phyloP scores from a whole-genome alignment of 495 filamentous ascomycete genomes.

The Trichoderma erinaceum region DNA sequence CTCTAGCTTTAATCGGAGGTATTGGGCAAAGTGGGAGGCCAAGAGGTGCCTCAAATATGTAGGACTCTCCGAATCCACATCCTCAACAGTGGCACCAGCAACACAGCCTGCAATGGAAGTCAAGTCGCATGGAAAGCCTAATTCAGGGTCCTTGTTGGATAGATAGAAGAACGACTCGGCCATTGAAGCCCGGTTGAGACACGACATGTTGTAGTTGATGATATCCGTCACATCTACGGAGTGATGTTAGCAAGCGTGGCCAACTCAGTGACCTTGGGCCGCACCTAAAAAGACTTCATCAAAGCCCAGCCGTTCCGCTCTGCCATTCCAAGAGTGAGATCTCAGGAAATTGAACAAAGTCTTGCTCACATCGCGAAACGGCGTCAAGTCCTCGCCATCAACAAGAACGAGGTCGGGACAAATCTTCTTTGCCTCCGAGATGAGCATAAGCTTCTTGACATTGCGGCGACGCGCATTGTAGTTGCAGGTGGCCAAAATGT shows the following conservation, averaged over 20 bases:
- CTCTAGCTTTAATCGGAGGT: slow-evolving; percentile 66
- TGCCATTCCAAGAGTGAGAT: slow-evolving; percentile 64
- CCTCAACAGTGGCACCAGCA: slow-evolving; percentile 9
- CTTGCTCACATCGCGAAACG: slow-evolving; percentile 81
- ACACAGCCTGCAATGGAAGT: slow-evolving; percentile 41
- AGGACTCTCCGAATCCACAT: slow-evolving; percentile 20
- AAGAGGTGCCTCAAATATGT: slow-evolving; percentile 54
- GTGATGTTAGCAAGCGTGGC: slow-evolving; percentile 26
- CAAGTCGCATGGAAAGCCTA: slow-evolving; percentile 74
- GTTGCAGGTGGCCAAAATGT: slow-evolving; percentile 92
- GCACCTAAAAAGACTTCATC: slow-evolving; percentile 60
- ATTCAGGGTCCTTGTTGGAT: slow-evolving; percentile 65
- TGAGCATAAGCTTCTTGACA: slow-evolving; percentile 74
- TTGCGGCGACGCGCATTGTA: slow-evolving; percentile 76
- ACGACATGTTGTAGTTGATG: slow-evolving; percentile 65
- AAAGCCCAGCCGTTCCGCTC: slow-evolving; percentile 74
- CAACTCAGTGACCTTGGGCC: slow-evolving; percentile 14
- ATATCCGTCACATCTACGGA: slow-evolving; percentile 70
- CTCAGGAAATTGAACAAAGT: slow-evolving; percentile 64
- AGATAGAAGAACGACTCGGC: slow-evolving; percentile 71
- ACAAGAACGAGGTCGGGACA: slow-evolving; percentile 83
- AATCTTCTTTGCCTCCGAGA: slow-evolving; percentile 69
- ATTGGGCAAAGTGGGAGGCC: slow-evolving; percentile 66
- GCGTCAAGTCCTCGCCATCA: slow-evolving; percentile 79
- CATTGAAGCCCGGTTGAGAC: slow-evolving; percentile 63